Evolutionary conservation across 441 rosid genomes (phyloP).

Genomic region (Corymbia calophylla): DNA sequence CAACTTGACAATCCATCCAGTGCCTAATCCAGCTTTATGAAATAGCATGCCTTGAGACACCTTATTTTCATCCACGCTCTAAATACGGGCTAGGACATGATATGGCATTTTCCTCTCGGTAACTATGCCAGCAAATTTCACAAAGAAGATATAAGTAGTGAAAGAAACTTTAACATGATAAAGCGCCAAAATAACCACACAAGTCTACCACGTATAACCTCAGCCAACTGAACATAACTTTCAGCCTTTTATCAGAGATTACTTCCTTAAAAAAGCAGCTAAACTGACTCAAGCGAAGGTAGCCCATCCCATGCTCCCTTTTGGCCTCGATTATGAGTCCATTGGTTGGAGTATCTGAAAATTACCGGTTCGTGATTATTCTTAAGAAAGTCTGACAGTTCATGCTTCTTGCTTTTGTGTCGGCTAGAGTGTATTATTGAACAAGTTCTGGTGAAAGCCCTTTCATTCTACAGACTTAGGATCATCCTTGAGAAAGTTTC

Average conservation of each 20-base stretch:
- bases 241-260: not conserved
- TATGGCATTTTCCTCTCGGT: not conserved
- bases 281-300: not conserved
- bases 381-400: not conserved
- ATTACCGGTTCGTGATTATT: not conserved
- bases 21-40: not conserved
- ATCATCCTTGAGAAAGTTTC: not conserved
- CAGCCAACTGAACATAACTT: not conserved
- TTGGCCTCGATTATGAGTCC: not conserved
- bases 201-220: not conserved
- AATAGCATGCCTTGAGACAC: not conserved
- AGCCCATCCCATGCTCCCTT: not conserved
- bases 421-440: not conserved
- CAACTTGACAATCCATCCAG: not conserved
- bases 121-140: not conserved
- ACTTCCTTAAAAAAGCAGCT: not conserved
- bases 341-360: not conserved
- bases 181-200: not conserved
- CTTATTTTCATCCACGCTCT: not conserved
- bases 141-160: not conserved
- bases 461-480: not conserved
- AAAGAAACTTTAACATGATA: not conserved
- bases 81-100: not conserved
- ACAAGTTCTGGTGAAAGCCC: not conserved
- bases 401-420: not conserved